A percentile compares a stretch with the other conserved stretches of the same genome.
phyloP scores from a whole-genome alignment of 208 protist genomes.

The Leishmania major region DNA sequence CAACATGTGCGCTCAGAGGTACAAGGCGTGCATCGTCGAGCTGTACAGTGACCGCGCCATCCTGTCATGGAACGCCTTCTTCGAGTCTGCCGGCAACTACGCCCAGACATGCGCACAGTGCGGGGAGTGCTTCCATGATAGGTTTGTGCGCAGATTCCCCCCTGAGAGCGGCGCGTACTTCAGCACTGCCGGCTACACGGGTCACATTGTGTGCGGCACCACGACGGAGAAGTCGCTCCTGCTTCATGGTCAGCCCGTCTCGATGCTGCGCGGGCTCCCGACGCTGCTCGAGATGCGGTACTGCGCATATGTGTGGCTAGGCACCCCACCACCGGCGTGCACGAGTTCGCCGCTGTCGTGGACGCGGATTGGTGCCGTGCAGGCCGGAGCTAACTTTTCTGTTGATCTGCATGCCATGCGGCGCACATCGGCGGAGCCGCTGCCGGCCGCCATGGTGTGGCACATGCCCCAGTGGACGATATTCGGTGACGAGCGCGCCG shows the following conservation, averaged over 20 bases:
- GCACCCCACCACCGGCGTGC: constrained; percentile 5
- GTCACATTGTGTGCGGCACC: constrained; percentile 21
- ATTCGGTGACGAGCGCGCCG: constrained; percentile 10
- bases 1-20: constrained; percentile 24
- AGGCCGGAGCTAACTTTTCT: not conserved
- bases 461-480: constrained; percentile 15
- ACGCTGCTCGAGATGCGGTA: constrained; percentile 17
- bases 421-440: not conserved
- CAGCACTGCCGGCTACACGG: constrained; percentile 11
- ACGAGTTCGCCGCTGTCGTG: not conserved
- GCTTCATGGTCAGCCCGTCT: constrained; percentile 8
- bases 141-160: not conserved
- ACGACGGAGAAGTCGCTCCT: constrained; percentile 15
- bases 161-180: constrained; percentile 21
- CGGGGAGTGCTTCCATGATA: constrained; percentile 12
- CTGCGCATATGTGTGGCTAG: constrained; percentile 19
- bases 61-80: constrained; percentile 46
- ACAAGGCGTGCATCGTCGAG: constrained; percentile 35
- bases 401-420: constrained; percentile 8
- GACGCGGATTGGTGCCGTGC: not conserved
- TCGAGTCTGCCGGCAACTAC: constrained; percentile 7
- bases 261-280: constrained; percentile 17
- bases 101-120: constrained; percentile 17
- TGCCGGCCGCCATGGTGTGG: constrained; percentile 9
- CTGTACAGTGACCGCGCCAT: constrained; percentile 43